Evolutionary conservation across 2,329 filamentous ascomycete genomes (phyloP), one percentile per base, ranked within the genome.

Genomic region (Fusarium sp.): DNA sequence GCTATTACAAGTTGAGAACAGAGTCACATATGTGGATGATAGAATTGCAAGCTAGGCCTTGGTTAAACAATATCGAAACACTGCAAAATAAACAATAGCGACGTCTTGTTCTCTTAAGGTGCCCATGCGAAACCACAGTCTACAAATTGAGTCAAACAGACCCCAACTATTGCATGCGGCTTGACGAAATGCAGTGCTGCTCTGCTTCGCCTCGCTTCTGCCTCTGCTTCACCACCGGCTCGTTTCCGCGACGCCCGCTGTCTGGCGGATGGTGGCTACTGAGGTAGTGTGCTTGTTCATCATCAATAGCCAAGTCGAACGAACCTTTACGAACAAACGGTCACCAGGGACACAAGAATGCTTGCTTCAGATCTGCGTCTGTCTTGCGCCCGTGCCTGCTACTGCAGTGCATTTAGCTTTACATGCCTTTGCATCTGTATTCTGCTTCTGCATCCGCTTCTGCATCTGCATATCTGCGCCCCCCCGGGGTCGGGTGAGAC

Each of bases 221-320:
- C 49, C 45, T 40, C 33, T 54, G 43, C 51, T 56, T 59, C 45
- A 59, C 45, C 50, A 41, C 54, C 62, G 67, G 71, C 48, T 70
- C 71, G 71, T 63, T 60, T 71, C 71, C 70, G 71, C 65, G 71
- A 68, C 62, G 62, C 66, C 71, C 71, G 69, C 50, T 65, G 64
- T 68, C 67, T 33, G 30, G 13, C 30, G 55, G 55, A 50, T 27
- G 47, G 53, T 56, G 58, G 57, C 46, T 50, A 23, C 5, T 32
- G 4, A 22, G 22, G 22, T 22, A 22, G 30, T 32, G 11, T 32
- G 22, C 20, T 52, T 48, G 35, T 51, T 54, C 23, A 51, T 23
- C 23, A 23, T 23, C 23, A 23, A 66, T 68, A 25, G 49, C n/a
- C 35, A 37, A 17, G 17, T 37, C 35, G 27, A 44, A 51, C 32